Conservation (phyloP, 1,284 basidiomycete genomes). For the Ceratobasidium sp. region DNA sequence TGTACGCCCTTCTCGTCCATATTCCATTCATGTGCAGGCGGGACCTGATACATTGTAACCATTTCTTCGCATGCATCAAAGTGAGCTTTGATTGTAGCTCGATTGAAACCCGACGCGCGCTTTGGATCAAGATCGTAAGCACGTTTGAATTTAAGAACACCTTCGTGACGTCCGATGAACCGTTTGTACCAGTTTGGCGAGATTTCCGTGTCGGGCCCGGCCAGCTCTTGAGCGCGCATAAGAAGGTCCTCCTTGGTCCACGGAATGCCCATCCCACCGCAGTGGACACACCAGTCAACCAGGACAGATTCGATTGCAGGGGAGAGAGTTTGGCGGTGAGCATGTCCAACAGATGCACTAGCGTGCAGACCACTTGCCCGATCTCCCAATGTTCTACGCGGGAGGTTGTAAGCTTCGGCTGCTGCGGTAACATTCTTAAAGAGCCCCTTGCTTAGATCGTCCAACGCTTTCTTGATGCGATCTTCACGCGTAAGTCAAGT, state of each 20-base stretch:
- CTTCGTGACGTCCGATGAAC: background rate
- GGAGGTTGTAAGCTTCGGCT: background rate
- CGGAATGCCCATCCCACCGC: conserved; percentile 1
- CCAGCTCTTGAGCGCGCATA: background rate
- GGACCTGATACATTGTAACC: conserved; percentile 48
- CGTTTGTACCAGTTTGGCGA: conserved; percentile 6
- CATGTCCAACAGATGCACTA: conserved; percentile 13
- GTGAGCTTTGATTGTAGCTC: conserved; percentile 1
- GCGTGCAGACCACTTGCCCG: background rate
- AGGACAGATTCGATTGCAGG: background rate
- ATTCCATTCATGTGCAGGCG: conserved; percentile 51
- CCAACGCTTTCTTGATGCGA: background rate
- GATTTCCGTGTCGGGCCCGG: conserved; percentile 1
- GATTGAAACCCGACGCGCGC: conserved; percentile 27
- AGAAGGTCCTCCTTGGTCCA: conserved; percentile 29
- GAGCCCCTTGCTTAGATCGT: background rate
- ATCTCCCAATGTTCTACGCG: background rate
- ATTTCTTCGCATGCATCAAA: background rate
- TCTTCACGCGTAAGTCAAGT: background rate
- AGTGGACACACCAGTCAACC: conserved; percentile 27
- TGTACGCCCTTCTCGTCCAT: conserved; percentile 56
- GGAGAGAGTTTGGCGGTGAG: conserved; percentile 2
- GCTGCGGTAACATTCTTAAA: background rate
- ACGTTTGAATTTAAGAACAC: conserved; percentile 15
- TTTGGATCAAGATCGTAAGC: conserved; percentile 32